Evolutionary conservation across 2,329 filamentous ascomycete species (phyloP), one percentile per base, ranked within the genome.

Genomic region (Fusarium euwallaceae): DNA sequence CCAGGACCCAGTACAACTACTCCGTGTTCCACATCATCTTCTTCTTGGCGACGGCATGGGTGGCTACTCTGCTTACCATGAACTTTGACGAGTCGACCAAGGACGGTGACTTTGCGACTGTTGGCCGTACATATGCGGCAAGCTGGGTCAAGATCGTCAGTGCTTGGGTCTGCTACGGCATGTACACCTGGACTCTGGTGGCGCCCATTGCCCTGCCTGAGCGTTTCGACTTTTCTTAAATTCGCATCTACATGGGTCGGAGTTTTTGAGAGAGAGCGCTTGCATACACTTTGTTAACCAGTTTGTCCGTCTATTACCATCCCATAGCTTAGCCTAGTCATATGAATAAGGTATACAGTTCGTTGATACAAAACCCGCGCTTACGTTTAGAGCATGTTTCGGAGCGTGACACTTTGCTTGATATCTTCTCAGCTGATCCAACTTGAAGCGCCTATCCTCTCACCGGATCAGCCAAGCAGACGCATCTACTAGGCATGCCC

Each of bases 101-200:
- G 55, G 88, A 81, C 39, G 88, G 91, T 59, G 92, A 95, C 80
- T 98, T 99, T 83, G 94, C 95, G 2, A 94, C 96, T 0, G 96
- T 99, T 5, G 97, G 97, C 22, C 89, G 97, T 69, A 98, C 96
- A 6, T 97, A 98, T 84, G 97, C 95, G 90, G 97, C 97, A 36
- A 98, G 95, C 81, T 99, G 97, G 97, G 95, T 98, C 78, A 99
- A 99, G 91, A 98, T 99, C 83, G 92, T 98, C 64, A 97, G 95
- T 83, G 92, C 96, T 20, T 99, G 97, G 97, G 92, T 97, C 64
- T 99, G 97, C 86, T 98, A 99, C 83, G 92, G 87, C 61, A 94
- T 99, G 83, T 99, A 98, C 81, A 90, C 92, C 32, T 99, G 97
- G 97, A 98, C 94, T 20, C 83, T 99, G 78, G 88, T 97, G 51